Evolutionary conservation across 495 filamentous ascomycete species (phyloP).

Genomic region (Diplogelasinospora grovesii): DNA sequence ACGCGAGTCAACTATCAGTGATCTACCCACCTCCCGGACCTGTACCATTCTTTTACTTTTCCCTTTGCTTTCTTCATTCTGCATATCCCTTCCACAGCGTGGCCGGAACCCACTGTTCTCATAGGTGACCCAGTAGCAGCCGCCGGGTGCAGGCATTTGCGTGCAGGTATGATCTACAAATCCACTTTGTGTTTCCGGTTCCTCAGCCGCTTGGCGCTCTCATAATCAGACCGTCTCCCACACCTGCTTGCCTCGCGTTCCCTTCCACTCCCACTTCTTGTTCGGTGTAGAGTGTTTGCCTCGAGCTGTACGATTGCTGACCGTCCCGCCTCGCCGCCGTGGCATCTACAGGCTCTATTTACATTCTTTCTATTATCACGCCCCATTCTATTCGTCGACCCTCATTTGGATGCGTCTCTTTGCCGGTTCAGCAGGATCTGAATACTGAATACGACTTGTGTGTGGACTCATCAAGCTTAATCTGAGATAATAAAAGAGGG

Average conservation of each 20-base stretch:
- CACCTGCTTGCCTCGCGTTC: slow-evolving; percentile 27
- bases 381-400: slow-evolving; percentile 24
- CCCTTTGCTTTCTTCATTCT: not conserved
- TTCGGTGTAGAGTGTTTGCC: slow-evolving; percentile 27
- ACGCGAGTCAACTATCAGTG: slow-evolving; percentile 7
- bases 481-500: slow-evolving; percentile 4
- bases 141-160: slow-evolving; percentile 42
- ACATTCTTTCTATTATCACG: slow-evolving; percentile 27
- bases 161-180: slow-evolving; percentile 46
- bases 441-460: slow-evolving; percentile 23
- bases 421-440: slow-evolving; percentile 54
- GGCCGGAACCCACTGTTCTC: slow-evolving; percentile 6
- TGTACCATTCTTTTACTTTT: slow-evolving; percentile 6
- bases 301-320: slow-evolving; percentile 38
- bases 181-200: slow-evolving; percentile 38
- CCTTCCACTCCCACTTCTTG: slow-evolving; percentile 21
- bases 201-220: slow-evolving; percentile 34
- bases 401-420: slow-evolving; percentile 22
- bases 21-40: slow-evolving; percentile 5
- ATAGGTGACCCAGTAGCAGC: slow-evolving; percentile 17
- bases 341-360: slow-evolving; percentile 39
- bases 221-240: slow-evolving; percentile 42
- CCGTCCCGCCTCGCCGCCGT: slow-evolving; percentile 30
- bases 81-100: too few relatives aligned
- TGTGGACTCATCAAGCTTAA: slow-evolving; percentile 8